phyloP scores from a whole-genome alignment of 768 basidiomycete species.

The Amanita muscaria region DNA sequence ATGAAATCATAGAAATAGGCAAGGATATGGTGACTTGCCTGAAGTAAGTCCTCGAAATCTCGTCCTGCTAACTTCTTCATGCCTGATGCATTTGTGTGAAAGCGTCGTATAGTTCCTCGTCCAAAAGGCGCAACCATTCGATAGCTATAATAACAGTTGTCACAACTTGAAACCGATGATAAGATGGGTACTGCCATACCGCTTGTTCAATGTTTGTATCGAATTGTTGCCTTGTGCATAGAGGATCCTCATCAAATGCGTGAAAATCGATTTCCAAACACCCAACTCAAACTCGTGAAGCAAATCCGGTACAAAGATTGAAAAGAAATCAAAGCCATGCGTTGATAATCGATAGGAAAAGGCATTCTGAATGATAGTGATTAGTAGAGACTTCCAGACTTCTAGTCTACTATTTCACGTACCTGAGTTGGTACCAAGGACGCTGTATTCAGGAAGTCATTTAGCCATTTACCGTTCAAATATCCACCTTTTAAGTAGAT shows the following conservation, averaged over 20 bases:
- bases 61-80: conserved; percentile 28
- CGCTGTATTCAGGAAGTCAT: conserved; percentile 10
- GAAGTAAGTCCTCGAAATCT: conserved; percentile 35
- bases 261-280: conserved; percentile 28
- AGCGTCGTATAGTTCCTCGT: conserved; percentile 24
- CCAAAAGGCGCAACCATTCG: conserved; percentile 23
- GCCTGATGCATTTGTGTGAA: conserved; percentile 24
- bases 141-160: conserved; percentile 13
- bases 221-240: conserved; percentile 12
- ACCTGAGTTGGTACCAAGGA: conserved; percentile 14
- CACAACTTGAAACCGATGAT: neutral
- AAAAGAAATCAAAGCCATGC: conserved; percentile 18
- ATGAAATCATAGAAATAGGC: neutral
- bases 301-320: conserved; percentile 25
- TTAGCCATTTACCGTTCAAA: conserved; percentile 9
- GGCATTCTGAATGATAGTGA: conserved; percentile 19
- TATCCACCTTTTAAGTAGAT: conserved; percentile 8
- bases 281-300: conserved; percentile 34
- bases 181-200: conserved; percentile 9
- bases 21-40: conserved; percentile 23
- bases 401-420: neutral
- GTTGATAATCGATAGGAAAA: conserved; percentile 16
- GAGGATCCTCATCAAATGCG: conserved; percentile 26
- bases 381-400: neutral
- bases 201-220: conserved; percentile 16